Evolutionary conservation across 345 rosid genomes (phyloP), one percentile per base, ranked within the genome.

Genomic region (Ceriops tagal): DNA sequence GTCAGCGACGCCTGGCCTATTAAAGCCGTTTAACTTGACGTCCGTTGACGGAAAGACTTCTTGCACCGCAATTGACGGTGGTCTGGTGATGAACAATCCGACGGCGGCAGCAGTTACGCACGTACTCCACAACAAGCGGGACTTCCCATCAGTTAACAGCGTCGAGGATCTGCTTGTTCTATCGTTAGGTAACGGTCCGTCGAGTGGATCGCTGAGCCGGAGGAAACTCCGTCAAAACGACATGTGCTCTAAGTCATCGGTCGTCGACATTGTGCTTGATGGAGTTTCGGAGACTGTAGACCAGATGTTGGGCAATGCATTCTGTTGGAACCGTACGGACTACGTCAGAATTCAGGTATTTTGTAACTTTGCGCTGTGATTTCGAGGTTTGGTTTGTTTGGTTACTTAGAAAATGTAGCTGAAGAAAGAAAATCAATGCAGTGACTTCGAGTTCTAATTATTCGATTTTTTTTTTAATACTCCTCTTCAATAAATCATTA

Each of bases 1-100:
- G 34, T 80, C 92, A 26, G 96, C 97, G 8, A 91, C 96, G 0
- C 99, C 99, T 0, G 71, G 91, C 81, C 80, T 80, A 30, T 95
- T 92, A 85, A 92, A 86, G 75, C 97, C 97, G 61, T 90, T 89
- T 57, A 64, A 75, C 2, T 73, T 88, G 47, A 67, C 81, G 18
- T 91, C 99, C 73, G 86, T 87, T 60, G 93, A 95, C 78, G 96
- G 97, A 0, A 89, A 84, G 69, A 95, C 99, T 6, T 51, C 78
- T 13, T 92, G 96, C 81, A 73, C 82, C 55, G 96, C 96, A 67
- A 83, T 91, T 3, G 99, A 91, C 76, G 99, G 99, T 9, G 96
- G 99, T 4, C 68, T 95, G 22, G 97, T 89, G 73, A 95, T 95
- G 99, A 95, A 95, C 84, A 95, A 95, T 56, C 99, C 99, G n/a